Conservation (phyloP, 169 alveolate genomes). For the Plasmodium falciparum region DNA sequence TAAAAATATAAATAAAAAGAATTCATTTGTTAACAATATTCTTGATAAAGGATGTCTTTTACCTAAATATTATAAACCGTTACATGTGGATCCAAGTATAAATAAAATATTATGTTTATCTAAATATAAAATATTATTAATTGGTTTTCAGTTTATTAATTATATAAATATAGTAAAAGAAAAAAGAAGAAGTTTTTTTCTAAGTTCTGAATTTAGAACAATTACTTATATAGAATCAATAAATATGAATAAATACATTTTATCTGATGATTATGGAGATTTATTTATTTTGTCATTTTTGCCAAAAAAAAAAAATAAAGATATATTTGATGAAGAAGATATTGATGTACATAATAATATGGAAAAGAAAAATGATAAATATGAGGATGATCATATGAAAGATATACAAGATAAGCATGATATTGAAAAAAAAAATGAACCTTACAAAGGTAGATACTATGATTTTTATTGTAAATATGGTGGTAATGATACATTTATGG, state of each 20-base stretch:
- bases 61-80: constrained; percentile 30
- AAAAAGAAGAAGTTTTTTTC: constrained; percentile 32
- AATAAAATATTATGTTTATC: constrained; percentile 51
- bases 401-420: background rate
- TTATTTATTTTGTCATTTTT: constrained; percentile 41
- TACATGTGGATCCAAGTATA: constrained; percentile 61
- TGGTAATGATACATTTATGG: background rate
- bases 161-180: constrained; percentile 37
- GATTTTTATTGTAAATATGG: too few species aligned
- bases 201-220: constrained; percentile 70
- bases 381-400: background rate
- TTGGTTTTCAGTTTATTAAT: constrained; percentile 72
- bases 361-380: background rate
- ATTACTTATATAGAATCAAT: constrained; percentile 56
- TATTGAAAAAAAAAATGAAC: background rate
- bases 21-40: background rate
- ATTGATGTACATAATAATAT: background rate
- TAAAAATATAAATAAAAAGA: background rate
- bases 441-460: too few species aligned
- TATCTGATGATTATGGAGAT: constrained; percentile 75
- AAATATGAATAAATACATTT: constrained; percentile 18
- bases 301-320: background rate
- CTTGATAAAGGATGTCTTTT: background rate
- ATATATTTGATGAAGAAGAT: too few species aligned
- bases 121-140: constrained; percentile 32